Evolutionary conservation across 176 grass and related monocot species (phyloP).

Genomic region (Oryza punctata): DNA sequence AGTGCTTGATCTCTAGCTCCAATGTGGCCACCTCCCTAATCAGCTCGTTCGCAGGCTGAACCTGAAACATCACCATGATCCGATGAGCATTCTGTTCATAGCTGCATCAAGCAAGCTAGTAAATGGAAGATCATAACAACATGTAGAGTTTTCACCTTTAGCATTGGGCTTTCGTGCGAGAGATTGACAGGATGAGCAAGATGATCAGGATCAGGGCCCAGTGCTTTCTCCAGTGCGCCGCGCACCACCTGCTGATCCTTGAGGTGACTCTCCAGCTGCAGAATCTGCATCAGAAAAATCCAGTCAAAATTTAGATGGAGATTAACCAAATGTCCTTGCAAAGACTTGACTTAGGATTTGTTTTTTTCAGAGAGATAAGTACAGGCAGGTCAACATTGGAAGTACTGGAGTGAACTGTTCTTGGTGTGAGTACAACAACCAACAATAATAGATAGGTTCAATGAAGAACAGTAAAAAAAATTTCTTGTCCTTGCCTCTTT

Average conservation of each 20-base stretch:
- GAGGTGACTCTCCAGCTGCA: conserved; percentile 71
- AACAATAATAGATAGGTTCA: background rate
- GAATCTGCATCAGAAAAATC: conserved; percentile 55
- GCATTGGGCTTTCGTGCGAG: conserved; percentile 54
- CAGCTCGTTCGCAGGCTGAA: conserved; percentile 83
- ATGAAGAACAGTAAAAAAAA: conserved; percentile 18
- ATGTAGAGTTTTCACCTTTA: conserved; percentile 53
- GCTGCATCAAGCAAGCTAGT: background rate
- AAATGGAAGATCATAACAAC: background rate
- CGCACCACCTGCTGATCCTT: conserved; percentile 76
- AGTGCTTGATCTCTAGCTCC: conserved; percentile 90
- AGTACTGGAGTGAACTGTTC: background rate
- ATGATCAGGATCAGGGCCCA: conserved; percentile 57
- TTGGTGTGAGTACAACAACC: background rate
- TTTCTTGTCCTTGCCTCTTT: conserved; percentile 65
- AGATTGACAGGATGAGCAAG: conserved; percentile 49
- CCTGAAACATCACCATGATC: conserved; percentile 47
- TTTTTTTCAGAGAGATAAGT: background rate
- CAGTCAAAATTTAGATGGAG: background rate
- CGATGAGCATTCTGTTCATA: background rate
- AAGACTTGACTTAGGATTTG: background rate
- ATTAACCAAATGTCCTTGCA: background rate
- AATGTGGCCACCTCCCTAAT: conserved; percentile 83
- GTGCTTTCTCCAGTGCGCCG: conserved; percentile 74
- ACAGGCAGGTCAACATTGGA: background rate